Conservation (phyloP, 768 basidiomycete species). For the Clitopilus passeckerianus region DNA sequence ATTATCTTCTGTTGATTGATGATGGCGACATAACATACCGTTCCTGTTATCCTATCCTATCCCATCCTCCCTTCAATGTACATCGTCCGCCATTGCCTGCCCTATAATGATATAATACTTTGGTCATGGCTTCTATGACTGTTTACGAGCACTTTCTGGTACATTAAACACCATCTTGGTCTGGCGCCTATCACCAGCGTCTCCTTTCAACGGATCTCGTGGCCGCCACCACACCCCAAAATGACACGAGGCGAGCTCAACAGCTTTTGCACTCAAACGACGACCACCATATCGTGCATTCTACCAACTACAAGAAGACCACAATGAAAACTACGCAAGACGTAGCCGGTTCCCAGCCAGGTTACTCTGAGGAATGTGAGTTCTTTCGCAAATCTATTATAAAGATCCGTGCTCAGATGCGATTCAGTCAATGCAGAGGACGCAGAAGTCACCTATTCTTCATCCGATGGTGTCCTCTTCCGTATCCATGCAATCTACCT, state of each 20-base stretch:
- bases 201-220: too few relatives aligned
- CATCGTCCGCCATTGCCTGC: too few relatives aligned
- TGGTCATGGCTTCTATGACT: too few relatives aligned
- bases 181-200: too few relatives aligned
- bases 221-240: too few relatives aligned
- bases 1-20: too few relatives aligned
- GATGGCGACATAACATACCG: too few relatives aligned
- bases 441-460: constrained; percentile 17
- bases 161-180: too few relatives aligned
- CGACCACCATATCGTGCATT: background rate
- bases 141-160: too few relatives aligned
- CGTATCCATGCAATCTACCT: constrained; percentile 17
- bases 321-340: background rate
- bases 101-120: too few relatives aligned
- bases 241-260: background rate
- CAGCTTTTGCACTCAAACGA: background rate
- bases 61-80: too few relatives aligned
- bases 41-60: too few relatives aligned
- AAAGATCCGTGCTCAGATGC: background rate
- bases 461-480: constrained; percentile 16
- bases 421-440: constrained; percentile 12
- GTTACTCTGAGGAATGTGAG: background rate
- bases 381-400: background rate
- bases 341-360: background rate
- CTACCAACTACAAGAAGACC: background rate